phyloP scores from a whole-genome alignment of 192 early-diverging fungal species.

The Podila epigama region DNA sequence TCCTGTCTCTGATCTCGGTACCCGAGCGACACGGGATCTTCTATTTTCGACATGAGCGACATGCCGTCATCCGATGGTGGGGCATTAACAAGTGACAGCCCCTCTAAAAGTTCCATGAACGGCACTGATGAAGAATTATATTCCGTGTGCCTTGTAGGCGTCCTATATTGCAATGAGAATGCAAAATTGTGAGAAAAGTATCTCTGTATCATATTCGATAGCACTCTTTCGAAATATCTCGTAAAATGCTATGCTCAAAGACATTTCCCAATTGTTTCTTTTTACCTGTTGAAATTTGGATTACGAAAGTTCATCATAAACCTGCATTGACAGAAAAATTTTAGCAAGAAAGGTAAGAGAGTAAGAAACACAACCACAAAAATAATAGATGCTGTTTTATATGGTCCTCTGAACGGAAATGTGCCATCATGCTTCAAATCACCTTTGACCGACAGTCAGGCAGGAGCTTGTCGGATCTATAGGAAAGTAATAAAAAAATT shows the following conservation, averaged over 20 bases:
- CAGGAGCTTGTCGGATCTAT: constrained; percentile 29
- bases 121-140: constrained; percentile 21
- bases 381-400: too few relatives aligned
- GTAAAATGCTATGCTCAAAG: too few relatives aligned
- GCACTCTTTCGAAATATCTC: background rate
- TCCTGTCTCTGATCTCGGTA: background rate
- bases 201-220: background rate
- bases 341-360: too few relatives aligned
- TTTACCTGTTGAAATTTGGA: constrained; percentile 46
- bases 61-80: constrained; percentile 17
- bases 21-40: background rate
- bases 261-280: too few relatives aligned
- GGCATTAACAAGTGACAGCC: constrained; percentile 14
- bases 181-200: background rate
- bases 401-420: too few relatives aligned
- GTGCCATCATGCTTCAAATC: too few relatives aligned
- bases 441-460: constrained; percentile 38
- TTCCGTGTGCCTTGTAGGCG: constrained; percentile 12
- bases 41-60: background rate
- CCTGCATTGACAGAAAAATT: background rate
- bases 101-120: constrained; percentile 18
- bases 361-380: too few relatives aligned
- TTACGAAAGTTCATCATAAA: constrained; percentile 45
- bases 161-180: background rate
- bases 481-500: background rate